Conservation (phyloP, 345 rosid species). For the Hibiscus mutabilis region DNA sequence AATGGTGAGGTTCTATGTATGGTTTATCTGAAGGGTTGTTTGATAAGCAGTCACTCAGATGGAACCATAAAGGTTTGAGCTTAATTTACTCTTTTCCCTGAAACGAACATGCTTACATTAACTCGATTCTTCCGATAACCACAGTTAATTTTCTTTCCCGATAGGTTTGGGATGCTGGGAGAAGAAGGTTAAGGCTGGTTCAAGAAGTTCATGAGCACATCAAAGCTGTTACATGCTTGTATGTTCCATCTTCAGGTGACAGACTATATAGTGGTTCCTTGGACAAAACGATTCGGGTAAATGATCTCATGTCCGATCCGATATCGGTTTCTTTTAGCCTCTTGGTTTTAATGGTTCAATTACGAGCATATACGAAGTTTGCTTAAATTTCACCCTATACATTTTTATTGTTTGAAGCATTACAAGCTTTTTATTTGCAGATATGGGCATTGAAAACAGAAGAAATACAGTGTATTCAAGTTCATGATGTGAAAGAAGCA, state of each 20-base stretch:
- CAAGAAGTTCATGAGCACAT: slow-evolving; percentile 50
- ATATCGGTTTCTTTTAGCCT: neutral
- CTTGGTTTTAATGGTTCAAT: neutral
- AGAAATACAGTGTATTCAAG: slow-evolving; percentile 50
- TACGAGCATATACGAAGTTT: too few relatives aligned
- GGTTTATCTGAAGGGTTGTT: slow-evolving; percentile 34
- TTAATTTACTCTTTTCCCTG: neutral
- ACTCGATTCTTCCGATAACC: neutral
- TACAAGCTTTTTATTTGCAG: slow-evolving; percentile 17
- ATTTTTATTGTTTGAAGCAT: too few relatives aligned
- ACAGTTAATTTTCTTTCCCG: neutral
- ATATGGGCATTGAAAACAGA: slow-evolving; percentile 52
- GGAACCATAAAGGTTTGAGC: slow-evolving; percentile 57
- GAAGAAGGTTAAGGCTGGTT: slow-evolving; percentile 33
- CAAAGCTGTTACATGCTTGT: slow-evolving; percentile 57
- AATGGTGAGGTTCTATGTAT: slow-evolving; percentile 55
- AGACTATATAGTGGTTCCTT: slow-evolving; percentile 57
- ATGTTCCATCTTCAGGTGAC: slow-evolving; percentile 39
- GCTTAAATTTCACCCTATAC: too few relatives aligned
- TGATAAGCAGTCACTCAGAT: slow-evolving; percentile 60
- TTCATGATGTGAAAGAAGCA: slow-evolving; percentile 57
- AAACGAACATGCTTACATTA: neutral
- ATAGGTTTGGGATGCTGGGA: slow-evolving; percentile 55
- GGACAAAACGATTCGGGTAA: slow-evolving; percentile 62
- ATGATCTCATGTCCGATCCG: neutral